Evolutionary conservation across 1,139 yeast species (phyloP), one percentile per base, ranked within the genome.

Genomic region (Kluyveromyces marxianus): DNA sequence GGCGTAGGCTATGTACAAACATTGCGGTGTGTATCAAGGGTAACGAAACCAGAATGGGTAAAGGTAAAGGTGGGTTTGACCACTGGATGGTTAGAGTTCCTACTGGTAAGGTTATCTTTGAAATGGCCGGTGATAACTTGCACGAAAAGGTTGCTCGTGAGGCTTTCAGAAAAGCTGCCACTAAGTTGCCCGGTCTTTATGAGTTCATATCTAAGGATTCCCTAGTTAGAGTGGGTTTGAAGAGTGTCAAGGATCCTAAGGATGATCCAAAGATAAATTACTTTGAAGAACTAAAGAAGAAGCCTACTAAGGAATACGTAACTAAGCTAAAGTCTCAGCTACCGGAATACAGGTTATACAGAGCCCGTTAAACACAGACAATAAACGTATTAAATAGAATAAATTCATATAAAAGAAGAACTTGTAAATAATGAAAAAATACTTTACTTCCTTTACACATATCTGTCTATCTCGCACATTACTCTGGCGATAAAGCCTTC

Each of bases 31-130:
- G 97, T 69, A 80, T 87, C 48, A 92, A 92, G 70, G 99, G 99
- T 71, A 92, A 94, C 67, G 97, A 92, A 66, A 88, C 97, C 24
- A 92, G 99, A 81, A 92, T 92, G 99, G 99, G 99, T 73, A 92
- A 94, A 69, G 99, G 99, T 72, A 92, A 92, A 69, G 99, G 99
- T 68, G 83, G 94, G 0, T 90, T 92, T 63, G 96, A 89, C 59
- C 95, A 88, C 71, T 94, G 97, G 97, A 95, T 95, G 54, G 86
- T 83, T 38, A 79, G 99, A 59, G 92, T 92, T 24, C 95, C 98
- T 40, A 89, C 97, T 0, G 99, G 99, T 3, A 89, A 89, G 62
- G 81, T 92, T 42, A 72, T 89, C 33, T 89, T 90, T 63, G 99
- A 92, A 68, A 81, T 90, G 60, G 75, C 71, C 52, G 83, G 81